These are phyloP conservation scores for Phialocephala sp. DNA, from an alignment of 2,329 filamentous ascomycete genomes.

Conservation along the genomic window DNA sequence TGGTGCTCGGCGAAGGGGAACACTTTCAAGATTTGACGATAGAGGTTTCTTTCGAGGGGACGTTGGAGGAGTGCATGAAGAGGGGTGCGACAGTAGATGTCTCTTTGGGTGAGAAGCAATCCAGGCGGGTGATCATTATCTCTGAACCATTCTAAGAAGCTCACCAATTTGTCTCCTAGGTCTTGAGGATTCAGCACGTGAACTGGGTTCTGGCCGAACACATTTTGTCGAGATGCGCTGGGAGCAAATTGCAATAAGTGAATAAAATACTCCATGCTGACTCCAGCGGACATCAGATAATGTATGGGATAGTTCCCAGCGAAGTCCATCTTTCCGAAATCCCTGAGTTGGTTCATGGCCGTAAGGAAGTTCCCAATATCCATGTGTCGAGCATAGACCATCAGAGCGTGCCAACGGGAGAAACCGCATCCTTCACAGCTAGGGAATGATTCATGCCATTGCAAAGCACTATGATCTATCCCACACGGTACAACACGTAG, in stretches of 20 bases:
- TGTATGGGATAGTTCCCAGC: constrained; percentile 34
- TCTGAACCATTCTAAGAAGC: constrained; percentile 34
- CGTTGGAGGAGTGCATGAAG: constrained; percentile 34
- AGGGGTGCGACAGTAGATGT: constrained; percentile 34
- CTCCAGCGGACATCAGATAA: constrained; percentile 35
- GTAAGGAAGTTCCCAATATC: constrained; percentile 24
- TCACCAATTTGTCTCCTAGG: constrained; percentile 29
- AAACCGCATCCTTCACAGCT: constrained; percentile 32
- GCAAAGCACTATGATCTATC: constrained; percentile 30
- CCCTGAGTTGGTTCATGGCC: constrained; percentile 26
- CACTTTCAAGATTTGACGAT: constrained; percentile 29
- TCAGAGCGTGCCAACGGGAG: constrained; percentile 34
- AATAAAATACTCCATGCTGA: constrained; percentile 33
- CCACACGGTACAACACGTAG: constrained; percentile 34
- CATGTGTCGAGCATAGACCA: constrained; percentile 33
- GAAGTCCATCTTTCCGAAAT: constrained; percentile 28
- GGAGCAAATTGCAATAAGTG: constrained; percentile 21
- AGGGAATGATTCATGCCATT: constrained; percentile 30
- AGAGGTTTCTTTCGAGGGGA: constrained; percentile 31
- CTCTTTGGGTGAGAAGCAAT: constrained; percentile 33
- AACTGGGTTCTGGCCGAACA: constrained; percentile 35
- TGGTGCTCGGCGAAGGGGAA: constrained; percentile 33
- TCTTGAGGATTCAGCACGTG: constrained; percentile 34
- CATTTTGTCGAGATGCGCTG: constrained; percentile 28
- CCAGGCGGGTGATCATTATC: constrained; percentile 27